These are phyloP conservation scores for Aspergillus pseudotamarii DNA, from an alignment of 2,329 filamentous ascomycete species.

Conservation along the genomic window DNA sequence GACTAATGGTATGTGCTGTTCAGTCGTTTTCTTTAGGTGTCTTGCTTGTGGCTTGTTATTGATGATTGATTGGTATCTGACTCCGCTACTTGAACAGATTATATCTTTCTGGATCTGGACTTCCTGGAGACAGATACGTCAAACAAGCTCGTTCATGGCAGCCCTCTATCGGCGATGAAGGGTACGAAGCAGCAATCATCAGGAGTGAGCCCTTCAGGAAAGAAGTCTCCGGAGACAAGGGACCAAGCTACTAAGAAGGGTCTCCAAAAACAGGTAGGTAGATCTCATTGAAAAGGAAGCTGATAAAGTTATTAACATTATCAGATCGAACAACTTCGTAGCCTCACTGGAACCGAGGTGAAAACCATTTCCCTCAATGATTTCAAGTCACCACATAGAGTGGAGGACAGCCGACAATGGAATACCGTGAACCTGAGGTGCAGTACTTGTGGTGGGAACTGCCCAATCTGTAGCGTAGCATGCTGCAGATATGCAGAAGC, in stretches of 20 bases:
- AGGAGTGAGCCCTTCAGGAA: not conserved
- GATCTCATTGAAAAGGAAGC: not conserved
- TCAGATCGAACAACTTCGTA: constrained; percentile 18
- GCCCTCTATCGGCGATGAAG: not conserved
- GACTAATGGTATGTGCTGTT: constrained; percentile 8
- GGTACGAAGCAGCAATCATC: not conserved
- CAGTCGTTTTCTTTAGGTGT: no score
- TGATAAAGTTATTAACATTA: not conserved
- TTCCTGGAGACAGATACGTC: not conserved
- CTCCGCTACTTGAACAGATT: constrained; percentile 9
- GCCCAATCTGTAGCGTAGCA: constrained; percentile 30
- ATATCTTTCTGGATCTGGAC: constrained; percentile 17
- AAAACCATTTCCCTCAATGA: constrained; percentile 4
- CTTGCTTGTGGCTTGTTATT: not conserved
- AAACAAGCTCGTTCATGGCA: no score
- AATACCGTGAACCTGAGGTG: constrained; percentile 36
- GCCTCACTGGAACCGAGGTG: constrained; percentile 18
- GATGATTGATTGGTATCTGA: not conserved
- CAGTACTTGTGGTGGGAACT: constrained; percentile 29
- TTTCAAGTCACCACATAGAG: constrained; percentile 5
- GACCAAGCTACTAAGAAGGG: not conserved
- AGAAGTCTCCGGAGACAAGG: not conserved
- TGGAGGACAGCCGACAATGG: constrained; percentile 28
- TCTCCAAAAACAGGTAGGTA: constrained; percentile 17
- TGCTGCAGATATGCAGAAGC: constrained; percentile 37